phyloP scores from a whole-genome alignment of 208 protist species.

The Trypanosoma conorhini region DNA sequence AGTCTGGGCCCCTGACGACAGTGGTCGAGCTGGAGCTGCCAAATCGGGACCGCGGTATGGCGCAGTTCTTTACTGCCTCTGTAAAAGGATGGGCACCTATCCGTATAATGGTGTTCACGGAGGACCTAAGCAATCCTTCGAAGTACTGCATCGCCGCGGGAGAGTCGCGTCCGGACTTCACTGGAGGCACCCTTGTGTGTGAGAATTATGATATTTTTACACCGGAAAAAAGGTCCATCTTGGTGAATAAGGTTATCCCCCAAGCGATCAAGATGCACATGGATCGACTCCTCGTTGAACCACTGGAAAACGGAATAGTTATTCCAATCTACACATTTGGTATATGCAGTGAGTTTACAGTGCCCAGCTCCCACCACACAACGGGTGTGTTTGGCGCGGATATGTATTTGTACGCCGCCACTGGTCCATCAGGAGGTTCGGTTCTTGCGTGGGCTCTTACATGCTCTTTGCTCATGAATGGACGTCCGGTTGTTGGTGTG shows the following conservation, averaged over 20 bases:
- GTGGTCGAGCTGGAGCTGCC: background rate
- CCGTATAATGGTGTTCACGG: constrained; percentile 38
- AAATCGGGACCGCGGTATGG: background rate
- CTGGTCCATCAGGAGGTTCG: background rate
- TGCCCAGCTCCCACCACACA: background rate
- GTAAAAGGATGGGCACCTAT: constrained; percentile 31
- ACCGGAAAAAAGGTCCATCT: background rate
- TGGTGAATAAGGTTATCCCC: background rate
- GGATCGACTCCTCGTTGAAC: constrained; percentile 1
- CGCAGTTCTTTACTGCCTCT: background rate
- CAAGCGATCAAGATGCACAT: background rate
- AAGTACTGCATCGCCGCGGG: constrained; percentile 47
- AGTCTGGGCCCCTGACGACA: background rate
- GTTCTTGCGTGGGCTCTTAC: constrained; percentile 15
- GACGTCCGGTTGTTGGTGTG: constrained; percentile 26
- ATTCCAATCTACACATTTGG: background rate
- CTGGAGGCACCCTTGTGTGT: constrained; percentile 26
- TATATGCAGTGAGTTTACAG: background rate
- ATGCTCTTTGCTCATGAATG: constrained; percentile 37
- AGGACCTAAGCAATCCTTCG: constrained; percentile 35
- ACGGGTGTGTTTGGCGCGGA: background rate
- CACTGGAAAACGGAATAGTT: background rate
- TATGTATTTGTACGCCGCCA: background rate
- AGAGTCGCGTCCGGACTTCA: constrained; percentile 24
- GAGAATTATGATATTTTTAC: background rate